Evolutionary conservation across 148 eudicot genomes (phyloP).

Genomic region (Cornus suecica): DNA sequence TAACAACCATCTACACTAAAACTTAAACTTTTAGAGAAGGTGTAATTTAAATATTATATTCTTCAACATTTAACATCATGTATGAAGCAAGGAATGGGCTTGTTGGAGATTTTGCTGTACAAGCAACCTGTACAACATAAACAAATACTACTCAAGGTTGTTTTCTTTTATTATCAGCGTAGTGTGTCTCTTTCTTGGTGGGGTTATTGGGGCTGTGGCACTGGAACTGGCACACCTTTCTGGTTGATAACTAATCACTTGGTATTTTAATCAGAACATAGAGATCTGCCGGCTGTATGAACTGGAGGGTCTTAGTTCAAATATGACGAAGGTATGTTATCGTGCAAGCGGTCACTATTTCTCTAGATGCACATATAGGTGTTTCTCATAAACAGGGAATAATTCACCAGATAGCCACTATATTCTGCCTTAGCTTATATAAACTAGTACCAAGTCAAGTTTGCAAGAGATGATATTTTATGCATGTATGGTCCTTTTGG

Average conservation of each 20-base stretch:
- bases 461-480: background rate
- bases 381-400: background rate
- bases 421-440: background rate
- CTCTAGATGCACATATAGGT: background rate
- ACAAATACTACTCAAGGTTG: slow-evolving; percentile 74
- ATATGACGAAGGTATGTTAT: slow-evolving; percentile 77
- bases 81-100: slow-evolving; percentile 68
- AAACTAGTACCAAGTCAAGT: background rate
- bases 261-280: slow-evolving; percentile 52
- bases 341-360: background rate
- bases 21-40: too few relatives aligned
- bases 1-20: too few relatives aligned
- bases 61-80: slow-evolving; percentile 91
- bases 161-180: slow-evolving; percentile 13
- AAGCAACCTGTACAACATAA: slow-evolving; percentile 78
- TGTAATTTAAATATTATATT: too few relatives aligned
- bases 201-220: slow-evolving; percentile 5
- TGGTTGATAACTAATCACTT: slow-evolving; percentile 17
- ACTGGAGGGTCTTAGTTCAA: slow-evolving; percentile 63
- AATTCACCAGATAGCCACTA: background rate
- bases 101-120: slow-evolving; percentile 75
- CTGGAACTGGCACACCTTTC: background rate
- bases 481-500: background rate
- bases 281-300: slow-evolving; percentile 94
- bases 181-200: background rate